Conservation (phyloP, 2,329 filamentous ascomycete species). For the Xylaria sp. region DNA sequence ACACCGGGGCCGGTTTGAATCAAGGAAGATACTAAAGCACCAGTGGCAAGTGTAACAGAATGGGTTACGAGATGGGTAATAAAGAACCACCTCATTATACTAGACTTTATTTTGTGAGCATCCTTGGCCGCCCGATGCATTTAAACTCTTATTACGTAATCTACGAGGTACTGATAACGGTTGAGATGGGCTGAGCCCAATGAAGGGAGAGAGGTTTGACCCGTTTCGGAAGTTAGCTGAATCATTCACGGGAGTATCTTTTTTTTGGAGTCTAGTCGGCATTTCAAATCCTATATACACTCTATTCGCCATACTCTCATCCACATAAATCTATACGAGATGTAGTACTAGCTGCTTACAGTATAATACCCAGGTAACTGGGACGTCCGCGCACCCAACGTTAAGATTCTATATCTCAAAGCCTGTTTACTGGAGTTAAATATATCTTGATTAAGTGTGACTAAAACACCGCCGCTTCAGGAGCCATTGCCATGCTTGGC, state of each 20-base stretch:
- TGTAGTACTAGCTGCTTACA: too few relatives aligned
- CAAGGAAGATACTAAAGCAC: not conserved
- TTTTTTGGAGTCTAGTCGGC: not conserved
- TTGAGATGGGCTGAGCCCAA: conserved; percentile 5
- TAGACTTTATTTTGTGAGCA: too few relatives aligned
- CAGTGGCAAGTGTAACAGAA: not conserved
- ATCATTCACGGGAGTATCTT: too few relatives aligned
- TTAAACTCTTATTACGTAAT: too few relatives aligned
- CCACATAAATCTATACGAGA: too few relatives aligned
- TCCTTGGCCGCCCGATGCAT: too few relatives aligned
- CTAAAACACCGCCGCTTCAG: not conserved
- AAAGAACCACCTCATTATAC: too few relatives aligned
- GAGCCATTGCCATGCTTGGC: not conserved
- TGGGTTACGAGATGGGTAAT: too few relatives aligned
- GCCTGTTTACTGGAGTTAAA: not conserved
- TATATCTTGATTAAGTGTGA: not conserved
- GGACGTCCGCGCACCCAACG: too few relatives aligned
- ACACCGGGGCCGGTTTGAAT: not conserved
- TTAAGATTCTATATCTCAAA: not conserved
- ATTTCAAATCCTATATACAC: not conserved
- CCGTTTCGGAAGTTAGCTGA: not conserved
- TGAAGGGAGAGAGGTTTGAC: conserved; percentile 1
- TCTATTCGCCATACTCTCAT: not conserved
- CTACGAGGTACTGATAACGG: too few relatives aligned
- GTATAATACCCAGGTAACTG: not conserved